Percentiles rank a stretch among this genome's conserved stretches.
phyloP scores from a whole-genome alignment of 1,284 basidiomycete species.

The Clitocybe nebularis region DNA sequence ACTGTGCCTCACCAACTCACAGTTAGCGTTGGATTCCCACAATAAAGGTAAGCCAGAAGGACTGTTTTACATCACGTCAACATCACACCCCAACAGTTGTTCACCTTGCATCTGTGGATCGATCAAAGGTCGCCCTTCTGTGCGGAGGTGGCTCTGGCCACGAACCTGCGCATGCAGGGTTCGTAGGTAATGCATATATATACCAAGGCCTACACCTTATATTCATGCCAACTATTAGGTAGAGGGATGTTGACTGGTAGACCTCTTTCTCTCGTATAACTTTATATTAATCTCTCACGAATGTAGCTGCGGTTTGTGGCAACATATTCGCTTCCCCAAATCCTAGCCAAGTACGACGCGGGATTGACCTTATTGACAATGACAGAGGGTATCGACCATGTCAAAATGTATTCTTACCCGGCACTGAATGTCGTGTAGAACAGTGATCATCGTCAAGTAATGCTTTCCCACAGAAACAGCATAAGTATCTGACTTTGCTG shows the following conservation, averaged over 20 bases:
- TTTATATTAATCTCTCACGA: too few relatives aligned
- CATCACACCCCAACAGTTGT: conserved; percentile 44
- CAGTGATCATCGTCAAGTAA: conserved; percentile 84
- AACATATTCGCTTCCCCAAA: conserved; percentile 89
- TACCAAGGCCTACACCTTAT: conserved; percentile 8
- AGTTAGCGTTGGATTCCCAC: conserved; percentile 60
- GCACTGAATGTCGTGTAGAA: too few relatives aligned
- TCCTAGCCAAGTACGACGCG: conserved; percentile 75
- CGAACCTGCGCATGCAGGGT: conserved; percentile 84
- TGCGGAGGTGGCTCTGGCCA: conserved; percentile 92
- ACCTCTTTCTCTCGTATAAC: conserved; percentile 13
- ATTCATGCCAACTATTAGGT: conserved; percentile 36
- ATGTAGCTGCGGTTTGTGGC: conserved; percentile 81
- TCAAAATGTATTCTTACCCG: too few relatives aligned
- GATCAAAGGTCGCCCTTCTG: conserved; percentile 74
- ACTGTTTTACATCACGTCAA: conserved; percentile 2
- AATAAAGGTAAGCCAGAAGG: conserved; percentile 50
- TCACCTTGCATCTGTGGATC: conserved; percentile 52
- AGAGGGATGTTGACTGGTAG: conserved; percentile 74
- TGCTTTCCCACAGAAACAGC: conserved; percentile 11
- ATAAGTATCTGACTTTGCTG: too few relatives aligned
- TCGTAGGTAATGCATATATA: conserved; percentile 52
- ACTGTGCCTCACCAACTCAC: conserved; percentile 67
- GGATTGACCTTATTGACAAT: conserved; percentile 75
- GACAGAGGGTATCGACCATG: conserved; percentile 59